A percentile compares a stretch with the other conserved stretches of the same genome.
Conservation (phyloP, 78 protist genomes). For the Protostelium mycophagum region DNA sequence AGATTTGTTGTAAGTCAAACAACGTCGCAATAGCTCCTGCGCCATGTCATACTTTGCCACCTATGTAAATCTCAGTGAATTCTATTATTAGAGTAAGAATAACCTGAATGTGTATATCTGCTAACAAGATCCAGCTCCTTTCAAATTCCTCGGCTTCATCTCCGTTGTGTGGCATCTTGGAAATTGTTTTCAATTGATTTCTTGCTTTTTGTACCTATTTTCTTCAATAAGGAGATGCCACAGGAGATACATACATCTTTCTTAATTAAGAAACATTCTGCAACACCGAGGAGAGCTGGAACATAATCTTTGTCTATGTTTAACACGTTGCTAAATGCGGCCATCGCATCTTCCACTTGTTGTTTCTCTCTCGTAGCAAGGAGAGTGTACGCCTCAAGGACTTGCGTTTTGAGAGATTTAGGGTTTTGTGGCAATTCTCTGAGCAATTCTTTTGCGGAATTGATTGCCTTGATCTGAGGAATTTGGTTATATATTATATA, state of each 20-base stretch:
- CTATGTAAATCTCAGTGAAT: not conserved
- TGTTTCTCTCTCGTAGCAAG: not conserved
- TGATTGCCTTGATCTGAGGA: not conserved
- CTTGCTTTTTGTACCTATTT: slow-evolving; percentile 69
- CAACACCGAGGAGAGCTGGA: not conserved
- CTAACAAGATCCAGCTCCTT: slow-evolving; percentile 54
- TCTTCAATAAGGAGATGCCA: slow-evolving; percentile 9
- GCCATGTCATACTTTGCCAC: slow-evolving; percentile 71
- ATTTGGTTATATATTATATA: too few species aligned
- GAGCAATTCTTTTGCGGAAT: not conserved
- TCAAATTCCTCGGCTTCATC: slow-evolving; percentile 68
- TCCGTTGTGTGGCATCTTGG: slow-evolving; percentile 29
- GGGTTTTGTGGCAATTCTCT: not conserved
- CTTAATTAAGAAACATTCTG: not conserved
- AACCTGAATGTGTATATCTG: slow-evolving; percentile 61
- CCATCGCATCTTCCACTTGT: not conserved
- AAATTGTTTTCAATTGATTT: slow-evolving; percentile 55
- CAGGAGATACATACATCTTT: not conserved
- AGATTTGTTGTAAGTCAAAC: slow-evolving; percentile 43
- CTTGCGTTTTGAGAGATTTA: not conserved
- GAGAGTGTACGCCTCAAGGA: not conserved
- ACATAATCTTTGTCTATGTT: not conserved
- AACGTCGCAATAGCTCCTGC: slow-evolving; percentile 39
- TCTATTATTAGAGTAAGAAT: not conserved
- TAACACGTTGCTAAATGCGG: not conserved